phyloP scores from a whole-genome alignment of 2,329 filamentous ascomycete species.

The Stemphylium beticola region DNA sequence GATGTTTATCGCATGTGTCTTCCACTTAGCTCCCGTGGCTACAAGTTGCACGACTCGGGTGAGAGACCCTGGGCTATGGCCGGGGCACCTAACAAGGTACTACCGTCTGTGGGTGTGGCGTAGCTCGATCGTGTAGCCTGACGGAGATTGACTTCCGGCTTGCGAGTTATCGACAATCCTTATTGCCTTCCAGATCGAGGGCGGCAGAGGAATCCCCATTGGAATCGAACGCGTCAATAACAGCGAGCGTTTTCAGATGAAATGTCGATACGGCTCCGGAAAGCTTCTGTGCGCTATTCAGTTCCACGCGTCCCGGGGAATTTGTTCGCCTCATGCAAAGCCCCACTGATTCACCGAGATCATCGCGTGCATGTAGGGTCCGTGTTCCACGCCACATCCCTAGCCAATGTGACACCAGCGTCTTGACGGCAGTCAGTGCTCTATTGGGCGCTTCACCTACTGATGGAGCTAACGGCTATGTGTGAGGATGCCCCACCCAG shows the following conservation, averaged over 20 bases:
- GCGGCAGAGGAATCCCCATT: too few species aligned
- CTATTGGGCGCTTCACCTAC: background rate
- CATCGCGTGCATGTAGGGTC: constrained; percentile 3
- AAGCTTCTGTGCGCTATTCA: background rate
- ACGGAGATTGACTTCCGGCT: background rate
- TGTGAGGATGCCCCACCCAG: background rate
- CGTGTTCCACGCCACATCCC: background rate
- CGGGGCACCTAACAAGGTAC: background rate
- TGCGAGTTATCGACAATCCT: background rate
- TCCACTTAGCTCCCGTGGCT: background rate
- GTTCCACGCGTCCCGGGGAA: background rate
- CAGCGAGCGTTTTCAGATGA: too few species aligned
- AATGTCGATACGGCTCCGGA: too few species aligned
- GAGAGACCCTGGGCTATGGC: background rate
- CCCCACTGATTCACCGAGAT: constrained; percentile 7
- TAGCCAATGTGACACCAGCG: constrained; percentile 9
- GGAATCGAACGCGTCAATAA: too few species aligned
- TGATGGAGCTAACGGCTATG: constrained; percentile 4
- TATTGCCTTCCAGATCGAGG: background rate
- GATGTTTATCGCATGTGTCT: background rate
- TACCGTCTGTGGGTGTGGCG: background rate
- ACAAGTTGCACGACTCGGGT: constrained; percentile 7
- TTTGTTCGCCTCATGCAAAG: background rate
- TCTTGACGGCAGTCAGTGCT: constrained; percentile 3
- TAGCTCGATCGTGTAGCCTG: background rate